Evolutionary conservation across 306 rosid genomes (phyloP).

Genomic region (Dalbergia cultrata): DNA sequence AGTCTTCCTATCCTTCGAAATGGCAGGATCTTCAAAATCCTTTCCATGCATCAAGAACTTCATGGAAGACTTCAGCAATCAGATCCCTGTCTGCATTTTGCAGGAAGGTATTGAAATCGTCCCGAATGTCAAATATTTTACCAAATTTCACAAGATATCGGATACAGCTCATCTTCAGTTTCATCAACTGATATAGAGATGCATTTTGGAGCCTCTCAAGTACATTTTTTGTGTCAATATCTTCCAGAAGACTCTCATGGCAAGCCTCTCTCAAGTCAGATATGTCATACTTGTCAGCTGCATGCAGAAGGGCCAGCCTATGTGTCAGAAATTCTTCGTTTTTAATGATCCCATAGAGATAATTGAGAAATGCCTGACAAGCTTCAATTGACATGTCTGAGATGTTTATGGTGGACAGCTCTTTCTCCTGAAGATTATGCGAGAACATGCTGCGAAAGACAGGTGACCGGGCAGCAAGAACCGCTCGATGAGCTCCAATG

Average conservation of each 20-base stretch:
- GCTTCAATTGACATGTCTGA: slow-evolving; percentile 89
- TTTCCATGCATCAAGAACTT: slow-evolving; percentile 89
- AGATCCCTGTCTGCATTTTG: slow-evolving; percentile 87
- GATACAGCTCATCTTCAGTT: slow-evolving; percentile 77
- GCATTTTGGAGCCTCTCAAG: slow-evolving; percentile 97
- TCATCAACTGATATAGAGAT: slow-evolving; percentile 74
- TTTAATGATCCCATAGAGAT: slow-evolving; percentile 80
- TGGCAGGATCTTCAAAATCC: slow-evolving; percentile 72
- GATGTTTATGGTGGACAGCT: slow-evolving; percentile 79
- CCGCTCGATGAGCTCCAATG: slow-evolving; percentile 88
- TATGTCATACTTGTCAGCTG: slow-evolving; percentile 95
- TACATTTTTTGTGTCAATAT: slow-evolving; percentile 88
- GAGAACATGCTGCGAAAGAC: slow-evolving; percentile 95
- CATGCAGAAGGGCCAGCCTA: slow-evolving; percentile 81
- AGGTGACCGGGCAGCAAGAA: slow-evolving; percentile 90
- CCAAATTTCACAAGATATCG: slow-evolving; percentile 92
- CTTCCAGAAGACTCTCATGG: slow-evolving; percentile 94
- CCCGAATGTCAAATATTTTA: slow-evolving; percentile 80
- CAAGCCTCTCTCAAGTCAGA: slow-evolving; percentile 83
- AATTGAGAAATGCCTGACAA: slow-evolving; percentile 83
- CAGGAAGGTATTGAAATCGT: slow-evolving; percentile 85
- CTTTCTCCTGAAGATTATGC: slow-evolving; percentile 90
- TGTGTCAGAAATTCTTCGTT: slow-evolving; percentile 79
- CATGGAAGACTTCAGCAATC: slow-evolving; percentile 83
- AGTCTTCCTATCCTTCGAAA: slow-evolving; percentile 30